These are phyloP conservation scores for Diplodia seriata DNA, from an alignment of 2,329 filamentous ascomycete genomes.

Conservation along the genomic window DNA sequence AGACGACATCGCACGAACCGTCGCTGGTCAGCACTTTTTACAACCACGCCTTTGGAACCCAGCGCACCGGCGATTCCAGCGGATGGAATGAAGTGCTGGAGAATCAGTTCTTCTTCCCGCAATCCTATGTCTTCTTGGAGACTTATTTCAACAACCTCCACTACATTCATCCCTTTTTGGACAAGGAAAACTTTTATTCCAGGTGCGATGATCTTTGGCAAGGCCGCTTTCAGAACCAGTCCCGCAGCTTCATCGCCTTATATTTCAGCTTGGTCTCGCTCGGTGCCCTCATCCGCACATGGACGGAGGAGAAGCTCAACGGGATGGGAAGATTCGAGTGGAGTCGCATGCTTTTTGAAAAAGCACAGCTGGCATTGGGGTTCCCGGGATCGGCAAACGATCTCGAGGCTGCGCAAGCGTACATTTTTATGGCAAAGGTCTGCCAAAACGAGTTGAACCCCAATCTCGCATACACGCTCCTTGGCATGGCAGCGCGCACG, in stretches of 20 bases:
- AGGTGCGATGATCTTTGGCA: conserved; percentile 56
- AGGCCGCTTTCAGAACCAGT: conserved; percentile 40
- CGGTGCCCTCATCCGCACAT: conserved; percentile 54
- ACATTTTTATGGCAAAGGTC: conserved; percentile 58
- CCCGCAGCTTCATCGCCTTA: conserved; percentile 55
- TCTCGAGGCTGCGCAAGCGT: conserved; percentile 57
- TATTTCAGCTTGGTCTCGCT: conserved; percentile 58
- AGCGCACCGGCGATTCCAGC: conserved; percentile 22
- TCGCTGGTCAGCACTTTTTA: conserved; percentile 56
- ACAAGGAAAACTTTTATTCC: conserved; percentile 54
- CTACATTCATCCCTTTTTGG: conserved; percentile 57
- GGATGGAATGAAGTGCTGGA: conserved; percentile 33
- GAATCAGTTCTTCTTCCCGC: conserved; percentile 51
- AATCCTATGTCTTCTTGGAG: conserved; percentile 56
- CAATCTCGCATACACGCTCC: conserved; percentile 57
- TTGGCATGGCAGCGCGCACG: conserved; percentile 57
- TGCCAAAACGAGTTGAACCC: conserved; percentile 60
- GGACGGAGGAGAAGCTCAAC: conserved; percentile 54
- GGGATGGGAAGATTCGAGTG: conserved; percentile 55
- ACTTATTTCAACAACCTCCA: conserved; percentile 59
- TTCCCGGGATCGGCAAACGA: conserved; percentile 54
- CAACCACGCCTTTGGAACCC: conserved; percentile 53
- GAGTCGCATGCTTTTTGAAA: conserved; percentile 56
- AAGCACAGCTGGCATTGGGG: conserved; percentile 50
- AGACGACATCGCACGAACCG: conserved; percentile 39